Percentiles rank a stretch among this genome's conserved stretches.
Evolutionary conservation across 371 early-diverging fungal species (phyloP).

Genomic region (Rhizomucor miehei): DNA sequence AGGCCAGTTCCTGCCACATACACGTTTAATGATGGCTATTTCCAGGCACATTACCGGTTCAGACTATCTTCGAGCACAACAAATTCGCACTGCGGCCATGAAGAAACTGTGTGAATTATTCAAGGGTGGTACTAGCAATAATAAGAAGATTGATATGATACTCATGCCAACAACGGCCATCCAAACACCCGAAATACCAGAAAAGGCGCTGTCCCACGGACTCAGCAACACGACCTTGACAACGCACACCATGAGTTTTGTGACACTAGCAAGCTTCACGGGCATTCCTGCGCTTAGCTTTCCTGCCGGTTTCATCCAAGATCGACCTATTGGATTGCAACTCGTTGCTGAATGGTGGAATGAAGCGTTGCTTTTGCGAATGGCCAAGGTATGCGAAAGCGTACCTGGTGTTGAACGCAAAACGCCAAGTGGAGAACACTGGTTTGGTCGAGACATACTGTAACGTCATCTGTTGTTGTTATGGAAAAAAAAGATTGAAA

Average conservation of each 20-base stretch:
- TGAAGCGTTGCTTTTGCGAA: slow-evolving; percentile 57
- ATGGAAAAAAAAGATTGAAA: too few species aligned
- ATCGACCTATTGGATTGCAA: slow-evolving; percentile 70
- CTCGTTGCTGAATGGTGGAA: slow-evolving; percentile 73
- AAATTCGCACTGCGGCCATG: slow-evolving; percentile 59
- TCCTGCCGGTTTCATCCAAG: slow-evolving; percentile 55
- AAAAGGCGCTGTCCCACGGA: slow-evolving; percentile 47
- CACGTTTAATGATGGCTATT: slow-evolving; percentile 27
- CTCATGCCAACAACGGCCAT: slow-evolving; percentile 61
- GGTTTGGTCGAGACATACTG: not conserved
- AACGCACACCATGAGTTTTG: slow-evolving; percentile 55
- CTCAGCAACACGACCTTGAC: slow-evolving; percentile 50
- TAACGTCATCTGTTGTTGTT: too few species aligned
- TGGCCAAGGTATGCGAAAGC: slow-evolving; percentile 54
- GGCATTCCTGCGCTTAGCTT: slow-evolving; percentile 70
- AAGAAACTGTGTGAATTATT: slow-evolving; percentile 50
- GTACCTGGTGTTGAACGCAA: slow-evolving; percentile 27
- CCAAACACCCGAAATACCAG: slow-evolving; percentile 54
- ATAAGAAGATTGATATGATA: slow-evolving; percentile 45
- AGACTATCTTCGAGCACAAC: slow-evolving; percentile 59
- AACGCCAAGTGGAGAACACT: slow-evolving; percentile 12
- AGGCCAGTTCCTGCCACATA: slow-evolving; percentile 6
- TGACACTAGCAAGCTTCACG: slow-evolving; percentile 62
- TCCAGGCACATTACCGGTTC: slow-evolving; percentile 15
- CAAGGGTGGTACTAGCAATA: slow-evolving; percentile 6